These are phyloP conservation scores for Citrus sinensis DNA, from an alignment of 345 rosid species.

Conservation along the genomic window DNA sequence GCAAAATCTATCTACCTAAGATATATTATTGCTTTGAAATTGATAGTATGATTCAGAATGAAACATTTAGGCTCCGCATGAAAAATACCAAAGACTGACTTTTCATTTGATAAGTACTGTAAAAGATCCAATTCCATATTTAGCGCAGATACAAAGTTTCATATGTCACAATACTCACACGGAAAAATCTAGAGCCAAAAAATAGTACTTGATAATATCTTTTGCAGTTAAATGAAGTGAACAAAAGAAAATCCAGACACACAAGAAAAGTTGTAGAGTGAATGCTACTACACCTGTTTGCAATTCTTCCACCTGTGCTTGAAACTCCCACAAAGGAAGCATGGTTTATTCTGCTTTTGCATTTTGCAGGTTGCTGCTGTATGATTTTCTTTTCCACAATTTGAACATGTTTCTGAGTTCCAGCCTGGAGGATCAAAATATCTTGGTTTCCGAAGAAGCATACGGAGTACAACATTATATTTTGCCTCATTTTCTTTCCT, in stretches of 20 bases:
- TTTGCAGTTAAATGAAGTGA: neutral
- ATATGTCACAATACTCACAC: neutral
- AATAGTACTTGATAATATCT: neutral
- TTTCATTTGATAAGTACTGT: neutral
- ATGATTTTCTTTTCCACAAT: conserved; percentile 17
- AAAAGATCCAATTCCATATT: neutral
- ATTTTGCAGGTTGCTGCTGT: conserved; percentile 1
- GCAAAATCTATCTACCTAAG: too few relatives aligned
- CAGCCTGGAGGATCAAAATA: conserved; percentile 30
- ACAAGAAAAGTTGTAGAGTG: neutral
- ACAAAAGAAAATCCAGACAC: neutral
- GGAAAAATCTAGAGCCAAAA: neutral
- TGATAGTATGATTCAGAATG: neutral
- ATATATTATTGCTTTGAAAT: too few relatives aligned
- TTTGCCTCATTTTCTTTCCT: conserved; percentile 6
- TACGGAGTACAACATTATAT: conserved; percentile 21
- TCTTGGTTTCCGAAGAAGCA: conserved; percentile 30
- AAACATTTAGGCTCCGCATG: neutral
- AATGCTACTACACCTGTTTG: conserved; percentile 23
- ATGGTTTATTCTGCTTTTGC: conserved; percentile 18
- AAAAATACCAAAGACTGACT: neutral
- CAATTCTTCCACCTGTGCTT: conserved; percentile 25
- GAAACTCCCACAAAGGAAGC: conserved; percentile 26
- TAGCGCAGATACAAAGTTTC: neutral
- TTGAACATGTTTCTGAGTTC: neutral